A percentile compares a stretch with the other conserved stretches of the same genome.
Conservation (phyloP, 768 basidiomycete species). For the Podaxis carcinomalis region DNA sequence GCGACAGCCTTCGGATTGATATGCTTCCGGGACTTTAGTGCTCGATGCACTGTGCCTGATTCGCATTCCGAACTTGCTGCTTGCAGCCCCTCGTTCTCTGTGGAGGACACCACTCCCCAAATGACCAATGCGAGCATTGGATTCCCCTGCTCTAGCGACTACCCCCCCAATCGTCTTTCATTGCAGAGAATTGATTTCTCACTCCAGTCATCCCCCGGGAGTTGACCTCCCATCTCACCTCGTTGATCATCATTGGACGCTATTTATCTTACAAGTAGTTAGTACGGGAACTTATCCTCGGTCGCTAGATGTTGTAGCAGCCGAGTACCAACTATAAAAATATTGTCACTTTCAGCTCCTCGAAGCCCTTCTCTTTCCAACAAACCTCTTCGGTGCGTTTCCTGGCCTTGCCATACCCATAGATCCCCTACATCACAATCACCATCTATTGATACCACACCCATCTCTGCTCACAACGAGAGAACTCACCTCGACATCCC, state of each 20-base stretch:
- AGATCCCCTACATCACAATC: neutral
- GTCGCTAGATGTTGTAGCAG: neutral
- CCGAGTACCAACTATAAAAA: neutral
- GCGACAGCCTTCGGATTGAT: conserved; percentile 1
- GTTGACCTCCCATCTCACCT: neutral
- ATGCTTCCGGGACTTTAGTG: conserved; percentile 5
- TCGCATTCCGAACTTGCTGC: conserved; percentile 5
- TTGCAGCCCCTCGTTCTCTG: neutral
- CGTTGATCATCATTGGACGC: neutral
- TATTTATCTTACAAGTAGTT: neutral
- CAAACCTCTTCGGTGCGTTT: neutral
- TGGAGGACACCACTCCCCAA: neutral
- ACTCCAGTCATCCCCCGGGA: neutral
- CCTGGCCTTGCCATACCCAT: neutral
- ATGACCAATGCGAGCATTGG: neutral
- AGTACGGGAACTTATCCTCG: neutral
- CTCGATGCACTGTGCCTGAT: conserved; percentile 7
- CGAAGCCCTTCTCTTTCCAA: neutral
- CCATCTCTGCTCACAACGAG: neutral
- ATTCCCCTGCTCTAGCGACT: neutral
- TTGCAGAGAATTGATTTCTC: conserved; percentile 4
- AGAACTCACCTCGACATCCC: neutral
- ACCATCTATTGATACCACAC: neutral
- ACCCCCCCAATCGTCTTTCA: neutral
- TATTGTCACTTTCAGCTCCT: neutral